These are phyloP conservation scores for Spiromastix sp. DNA, from an alignment of 2,329 filamentous ascomycete genomes.

Conservation along the genomic window DNA sequence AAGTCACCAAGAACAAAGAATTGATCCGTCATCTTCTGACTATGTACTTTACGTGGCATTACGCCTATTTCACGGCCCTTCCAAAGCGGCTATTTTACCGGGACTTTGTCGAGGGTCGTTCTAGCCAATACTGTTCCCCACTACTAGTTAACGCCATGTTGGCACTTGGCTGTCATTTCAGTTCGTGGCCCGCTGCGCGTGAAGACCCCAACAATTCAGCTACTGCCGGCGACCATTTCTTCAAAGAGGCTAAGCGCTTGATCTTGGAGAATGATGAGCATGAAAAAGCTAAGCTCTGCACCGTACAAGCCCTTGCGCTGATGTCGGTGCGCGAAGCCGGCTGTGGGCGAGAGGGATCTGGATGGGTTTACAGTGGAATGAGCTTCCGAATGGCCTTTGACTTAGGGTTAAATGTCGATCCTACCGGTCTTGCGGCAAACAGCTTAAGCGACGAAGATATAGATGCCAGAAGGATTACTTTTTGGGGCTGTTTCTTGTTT, in stretches of 20 bases:
- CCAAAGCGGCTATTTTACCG: constrained; percentile 78
- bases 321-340: constrained; percentile 97
- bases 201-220: constrained; percentile 61
- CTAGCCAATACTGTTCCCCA: constrained; percentile 73
- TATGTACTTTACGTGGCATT: constrained; percentile 98
- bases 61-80: constrained; percentile 86
- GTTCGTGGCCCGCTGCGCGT: constrained; percentile 61
- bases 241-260: constrained; percentile 80
- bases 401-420: constrained; percentile 80
- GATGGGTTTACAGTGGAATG: constrained; percentile 98
- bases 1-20: constrained; percentile 67
- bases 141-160: constrained; percentile 90
- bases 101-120: constrained; percentile 64
- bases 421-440: constrained; percentile 52
- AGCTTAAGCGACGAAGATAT: constrained; percentile 70
- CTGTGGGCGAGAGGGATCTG: constrained; percentile 85
- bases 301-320: constrained; percentile 82
- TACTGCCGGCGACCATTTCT: constrained; percentile 93
- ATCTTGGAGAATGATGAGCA: constrained; percentile 90
- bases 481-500: constrained; percentile 97
- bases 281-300: constrained; percentile 76
- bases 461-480: constrained; percentile 82
- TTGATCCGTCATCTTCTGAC: constrained; percentile 80
- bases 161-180: constrained; percentile 88
- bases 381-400: constrained; percentile 96